These are phyloP conservation scores for Cyberlindnera mississippiensis DNA, from an alignment of 805 yeast genomes.

Conservation along the genomic window DNA sequence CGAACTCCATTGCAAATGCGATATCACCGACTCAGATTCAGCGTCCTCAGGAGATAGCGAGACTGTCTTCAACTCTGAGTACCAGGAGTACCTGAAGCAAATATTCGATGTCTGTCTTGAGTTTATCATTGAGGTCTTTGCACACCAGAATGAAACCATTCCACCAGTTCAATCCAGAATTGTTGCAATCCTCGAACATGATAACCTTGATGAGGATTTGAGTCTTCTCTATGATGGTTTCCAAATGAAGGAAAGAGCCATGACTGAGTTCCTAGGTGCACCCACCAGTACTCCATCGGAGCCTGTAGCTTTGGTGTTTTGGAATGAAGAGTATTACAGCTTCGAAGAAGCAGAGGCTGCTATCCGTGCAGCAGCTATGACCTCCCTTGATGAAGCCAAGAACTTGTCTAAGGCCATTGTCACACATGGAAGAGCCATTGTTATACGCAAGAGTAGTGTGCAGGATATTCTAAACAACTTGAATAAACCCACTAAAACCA, in stretches of 20 bases:
- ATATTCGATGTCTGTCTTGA: slow-evolving; percentile 37
- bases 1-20: slow-evolving; percentile 45
- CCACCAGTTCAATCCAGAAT: slow-evolving; percentile 30
- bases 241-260: not conserved
- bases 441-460: slow-evolving; percentile 31
- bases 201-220: slow-evolving; percentile 1
- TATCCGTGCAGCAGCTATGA: slow-evolving; percentile 34
- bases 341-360: slow-evolving; percentile 50
- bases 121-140: slow-evolving; percentile 41
- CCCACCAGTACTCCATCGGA: not conserved
- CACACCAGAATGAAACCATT: slow-evolving; percentile 34
- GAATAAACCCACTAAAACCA: not conserved
- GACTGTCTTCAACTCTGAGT: slow-evolving; percentile 6
- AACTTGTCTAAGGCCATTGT: slow-evolving; percentile 44
- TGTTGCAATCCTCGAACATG: not conserved
- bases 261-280: slow-evolving; percentile 6
- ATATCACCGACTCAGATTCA: slow-evolving; percentile 21
- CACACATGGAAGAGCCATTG: slow-evolving; percentile 44
- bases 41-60: slow-evolving; percentile 35
- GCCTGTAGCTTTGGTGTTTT: slow-evolving; percentile 41
- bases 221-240: slow-evolving; percentile 6
- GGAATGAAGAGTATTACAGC: slow-evolving; percentile 78
- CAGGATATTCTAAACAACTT: slow-evolving; percentile 2
- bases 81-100: slow-evolving; percentile 7
- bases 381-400: slow-evolving; percentile 29